Evolutionary conservation across 1,284 basidiomycete genomes (phyloP).

Genomic region (Marasmius oreades): DNA sequence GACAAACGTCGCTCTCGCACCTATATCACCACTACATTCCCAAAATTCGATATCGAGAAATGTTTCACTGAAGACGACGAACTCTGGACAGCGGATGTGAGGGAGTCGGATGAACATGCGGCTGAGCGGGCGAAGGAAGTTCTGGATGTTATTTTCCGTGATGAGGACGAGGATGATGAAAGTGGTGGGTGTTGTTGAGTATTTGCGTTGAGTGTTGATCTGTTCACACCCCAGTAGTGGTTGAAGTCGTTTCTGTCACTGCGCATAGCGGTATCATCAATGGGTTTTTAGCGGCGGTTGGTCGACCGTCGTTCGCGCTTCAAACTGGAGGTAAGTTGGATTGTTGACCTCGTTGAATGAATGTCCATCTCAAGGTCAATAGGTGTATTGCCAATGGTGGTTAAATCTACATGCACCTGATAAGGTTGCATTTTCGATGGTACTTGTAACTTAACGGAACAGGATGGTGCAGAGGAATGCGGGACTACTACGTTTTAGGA

Average conservation of each 20-base stretch:
- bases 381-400: slow-evolving; percentile 29
- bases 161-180: slow-evolving; percentile 35
- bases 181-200: slow-evolving; percentile 41
- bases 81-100: slow-evolving; percentile 60
- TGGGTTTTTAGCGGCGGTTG: slow-evolving; percentile 44
- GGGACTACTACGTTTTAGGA: too few species aligned
- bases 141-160: slow-evolving; percentile 59
- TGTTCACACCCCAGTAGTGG: too few species aligned
- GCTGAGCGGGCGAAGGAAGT: slow-evolving; percentile 50
- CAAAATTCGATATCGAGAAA: slow-evolving; percentile 59
- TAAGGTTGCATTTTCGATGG: too few species aligned
- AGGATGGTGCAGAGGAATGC: too few species aligned
- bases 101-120: slow-evolving; percentile 62
- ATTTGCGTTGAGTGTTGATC: neutral
- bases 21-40: slow-evolving; percentile 55
- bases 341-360: too few species aligned
- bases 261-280: slow-evolving; percentile 61
- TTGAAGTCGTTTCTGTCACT: slow-evolving; percentile 59
- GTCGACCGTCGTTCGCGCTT: slow-evolving; percentile 39
- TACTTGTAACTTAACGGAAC: too few species aligned
- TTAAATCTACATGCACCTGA: slow-evolving; percentile 15
- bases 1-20: slow-evolving; percentile 60
- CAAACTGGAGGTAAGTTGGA: slow-evolving; percentile 54
- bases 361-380: too few species aligned
- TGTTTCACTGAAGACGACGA: slow-evolving; percentile 72